Evolutionary conservation across 2,329 filamentous ascomycete species (phyloP).

Genomic region (Verruconis gallopava): DNA sequence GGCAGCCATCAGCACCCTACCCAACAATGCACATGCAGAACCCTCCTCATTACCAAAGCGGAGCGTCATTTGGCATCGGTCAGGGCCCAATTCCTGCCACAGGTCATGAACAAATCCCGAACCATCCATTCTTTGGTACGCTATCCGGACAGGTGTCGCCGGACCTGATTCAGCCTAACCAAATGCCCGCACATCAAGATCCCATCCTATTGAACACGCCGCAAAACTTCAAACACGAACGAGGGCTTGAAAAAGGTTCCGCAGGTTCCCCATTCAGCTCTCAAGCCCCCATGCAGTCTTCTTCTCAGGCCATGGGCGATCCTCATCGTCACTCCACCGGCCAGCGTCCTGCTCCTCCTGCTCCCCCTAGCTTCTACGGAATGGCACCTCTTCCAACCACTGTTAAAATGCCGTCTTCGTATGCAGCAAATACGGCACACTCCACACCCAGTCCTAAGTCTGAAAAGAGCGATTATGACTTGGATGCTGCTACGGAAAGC

Average conservation of each 20-base stretch:
- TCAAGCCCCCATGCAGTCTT: conserved; percentile 1
- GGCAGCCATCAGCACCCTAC: not conserved
- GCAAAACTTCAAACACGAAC: not conserved
- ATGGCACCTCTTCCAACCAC: conserved; percentile 32
- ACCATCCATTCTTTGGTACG: not conserved
- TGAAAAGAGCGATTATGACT: conserved; percentile 35
- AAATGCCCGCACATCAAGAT: not conserved
- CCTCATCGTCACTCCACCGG: conserved; percentile 5
- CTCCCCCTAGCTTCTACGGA: conserved; percentile 33
- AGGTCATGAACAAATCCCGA: not conserved
- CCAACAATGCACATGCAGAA: conserved; percentile 7
- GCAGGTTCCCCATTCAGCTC: conserved; percentile 6
- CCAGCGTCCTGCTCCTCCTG: conserved; percentile 9
- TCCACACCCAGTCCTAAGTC: conserved; percentile 9
- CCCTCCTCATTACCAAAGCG: conserved; percentile 7
- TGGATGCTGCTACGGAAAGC: conserved; percentile 51
- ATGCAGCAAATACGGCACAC: conserved; percentile 14
- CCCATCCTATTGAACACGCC: not conserved
- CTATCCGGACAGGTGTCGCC: not conserved
- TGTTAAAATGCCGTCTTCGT: conserved; percentile 31
- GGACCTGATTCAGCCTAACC: not conserved
- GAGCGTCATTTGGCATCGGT: conserved; percentile 12
- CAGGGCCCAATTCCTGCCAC: not conserved
- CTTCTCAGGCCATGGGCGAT: conserved; percentile 11
- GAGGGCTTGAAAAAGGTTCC: not conserved